Evolutionary conservation across 2,329 filamentous ascomycete species (phyloP).

Genomic region (Iodosphaeria phyllophila): DNA sequence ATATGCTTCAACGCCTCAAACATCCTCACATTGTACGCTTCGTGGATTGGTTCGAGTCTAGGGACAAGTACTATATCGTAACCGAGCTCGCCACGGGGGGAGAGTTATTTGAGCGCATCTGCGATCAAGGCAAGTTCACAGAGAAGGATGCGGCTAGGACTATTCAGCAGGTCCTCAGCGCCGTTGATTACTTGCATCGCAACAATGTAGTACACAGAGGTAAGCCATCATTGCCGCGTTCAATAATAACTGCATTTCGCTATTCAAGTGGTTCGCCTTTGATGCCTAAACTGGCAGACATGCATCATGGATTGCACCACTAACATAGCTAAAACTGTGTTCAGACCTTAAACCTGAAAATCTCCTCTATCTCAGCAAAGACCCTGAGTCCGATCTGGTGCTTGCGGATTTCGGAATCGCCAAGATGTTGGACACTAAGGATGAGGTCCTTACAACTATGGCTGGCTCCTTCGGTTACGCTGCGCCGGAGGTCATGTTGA

Average conservation of each 20-base stretch:
- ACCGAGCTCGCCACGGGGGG: conserved; percentile 90
- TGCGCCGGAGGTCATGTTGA: conserved; percentile 94
- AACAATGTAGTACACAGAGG: conserved; percentile 95
- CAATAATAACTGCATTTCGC: conserved; percentile 2
- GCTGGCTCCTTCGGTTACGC: conserved; percentile 96
- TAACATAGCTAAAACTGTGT: conserved; percentile 1
- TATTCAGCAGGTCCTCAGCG: conserved; percentile 81
- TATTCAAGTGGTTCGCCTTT: no score
- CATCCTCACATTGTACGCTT: conserved; percentile 96
- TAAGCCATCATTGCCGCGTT: conserved; percentile 16
- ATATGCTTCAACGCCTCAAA: conserved; percentile 77
- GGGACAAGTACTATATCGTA: conserved; percentile 99
- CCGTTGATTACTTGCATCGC: conserved; percentile 84
- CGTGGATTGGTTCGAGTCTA: conserved; percentile 97
- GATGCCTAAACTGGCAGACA: no score
- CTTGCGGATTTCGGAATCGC: conserved; percentile 97
- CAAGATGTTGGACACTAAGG: conserved; percentile 84
- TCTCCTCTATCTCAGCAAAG: conserved; percentile 73
- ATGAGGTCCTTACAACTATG: conserved; percentile 93
- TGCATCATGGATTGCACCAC: no score
- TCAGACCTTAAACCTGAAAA: conserved; percentile 96
- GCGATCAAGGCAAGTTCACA: conserved; percentile 93
- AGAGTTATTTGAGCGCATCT: conserved; percentile 95
- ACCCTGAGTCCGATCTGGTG: conserved; percentile 65
- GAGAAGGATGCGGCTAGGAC: conserved; percentile 95